Conservation (phyloP, 257 asterid species). For the Henckelia pumila region DNA sequence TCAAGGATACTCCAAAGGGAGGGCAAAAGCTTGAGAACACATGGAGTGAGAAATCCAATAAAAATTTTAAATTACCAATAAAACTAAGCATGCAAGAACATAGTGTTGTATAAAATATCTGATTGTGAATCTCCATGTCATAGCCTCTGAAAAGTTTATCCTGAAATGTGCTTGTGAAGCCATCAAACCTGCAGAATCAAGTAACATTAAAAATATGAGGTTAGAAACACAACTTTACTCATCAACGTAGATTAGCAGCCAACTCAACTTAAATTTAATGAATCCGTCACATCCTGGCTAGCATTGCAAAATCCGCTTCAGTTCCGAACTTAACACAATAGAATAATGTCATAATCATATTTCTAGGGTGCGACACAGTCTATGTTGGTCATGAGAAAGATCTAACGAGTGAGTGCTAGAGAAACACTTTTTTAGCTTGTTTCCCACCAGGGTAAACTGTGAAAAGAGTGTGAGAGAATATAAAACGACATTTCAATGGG, state of each 20-base stretch:
- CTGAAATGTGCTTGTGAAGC: conserved; percentile 98
- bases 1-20: background rate
- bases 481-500: background rate
- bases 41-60: conserved; percentile 14
- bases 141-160: conserved; percentile 96
- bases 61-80: conserved; percentile 51
- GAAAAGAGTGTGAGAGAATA: background rate
- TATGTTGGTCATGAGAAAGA: conserved; percentile 1
- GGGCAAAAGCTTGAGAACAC: conserved; percentile 20
- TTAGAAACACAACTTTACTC: conserved; percentile 15
- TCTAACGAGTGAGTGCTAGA: background rate
- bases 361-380: background rate
- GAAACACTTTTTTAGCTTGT: background rate
- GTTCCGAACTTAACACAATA: background rate
- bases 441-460: conserved; percentile 1
- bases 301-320: background rate
- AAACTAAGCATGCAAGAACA: conserved; percentile 97
- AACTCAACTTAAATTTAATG: conserved; percentile 15
- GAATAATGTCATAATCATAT: background rate
- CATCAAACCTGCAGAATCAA: conserved; percentile 77
- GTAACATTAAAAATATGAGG: conserved; percentile 7
- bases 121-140: conserved; percentile 97
- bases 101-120: conserved; percentile 88
- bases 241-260: background rate
- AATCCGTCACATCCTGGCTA: background rate